A percentile compares a stretch with the other conserved stretches of the same genome.
Evolutionary conservation across 2,329 filamentous ascomycete species (phyloP).

Genomic region (Ophiostoma australiae): DNA sequence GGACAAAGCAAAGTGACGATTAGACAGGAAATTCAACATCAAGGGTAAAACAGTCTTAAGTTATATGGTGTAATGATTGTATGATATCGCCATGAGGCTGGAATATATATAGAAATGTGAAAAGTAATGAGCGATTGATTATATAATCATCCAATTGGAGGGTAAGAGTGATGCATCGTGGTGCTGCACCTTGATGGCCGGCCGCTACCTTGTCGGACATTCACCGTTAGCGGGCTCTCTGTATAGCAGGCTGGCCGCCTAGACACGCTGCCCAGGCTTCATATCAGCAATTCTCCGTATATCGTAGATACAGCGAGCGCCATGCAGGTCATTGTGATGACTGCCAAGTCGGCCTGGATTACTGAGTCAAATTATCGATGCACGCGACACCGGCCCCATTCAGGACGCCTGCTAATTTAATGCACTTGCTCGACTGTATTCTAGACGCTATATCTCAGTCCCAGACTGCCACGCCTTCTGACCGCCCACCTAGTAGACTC

Average conservation of each 20-base stretch:
- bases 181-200: background rate
- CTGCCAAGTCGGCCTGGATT: background rate
- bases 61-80: background rate
- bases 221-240: background rate
- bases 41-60: too few species aligned
- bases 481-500: background rate
- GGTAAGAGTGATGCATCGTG: background rate
- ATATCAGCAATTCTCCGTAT: background rate
- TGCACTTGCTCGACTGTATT: background rate
- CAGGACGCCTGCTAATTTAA: background rate
- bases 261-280: background rate
- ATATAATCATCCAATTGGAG: background rate
- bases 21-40: background rate
- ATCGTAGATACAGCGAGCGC: background rate
- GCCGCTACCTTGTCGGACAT: background rate
- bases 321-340: background rate
- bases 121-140: background rate
- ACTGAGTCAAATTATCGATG: background rate
- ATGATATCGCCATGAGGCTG: background rate
- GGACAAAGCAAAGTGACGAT: background rate
- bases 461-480: background rate
- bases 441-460: background rate
- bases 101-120: background rate
- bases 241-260: background rate
- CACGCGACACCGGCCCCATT: constrained; percentile 4